Conservation (phyloP, 2,329 filamentous ascomycete genomes). For the Cadophora sp. region DNA sequence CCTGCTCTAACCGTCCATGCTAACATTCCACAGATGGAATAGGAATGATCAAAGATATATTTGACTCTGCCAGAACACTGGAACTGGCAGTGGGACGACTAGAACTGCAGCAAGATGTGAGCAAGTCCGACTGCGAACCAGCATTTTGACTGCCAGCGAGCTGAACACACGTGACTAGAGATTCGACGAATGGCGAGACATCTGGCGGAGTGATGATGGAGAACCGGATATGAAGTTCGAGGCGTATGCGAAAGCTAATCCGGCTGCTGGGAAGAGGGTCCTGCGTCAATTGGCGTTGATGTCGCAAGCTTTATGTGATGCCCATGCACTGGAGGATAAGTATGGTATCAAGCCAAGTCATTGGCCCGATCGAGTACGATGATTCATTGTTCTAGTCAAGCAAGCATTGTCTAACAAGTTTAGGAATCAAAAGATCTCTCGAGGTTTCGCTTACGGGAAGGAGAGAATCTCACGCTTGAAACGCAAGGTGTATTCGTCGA, state of each 20-base stretch:
- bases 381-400: too few species aligned
- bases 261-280: conserved; percentile 30
- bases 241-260: conserved; percentile 34
- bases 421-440: conserved; percentile 39
- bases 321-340: conserved; percentile 35
- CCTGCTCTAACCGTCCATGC: background rate
- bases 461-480: conserved; percentile 36
- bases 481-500: conserved; percentile 37
- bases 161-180: conserved; percentile 35
- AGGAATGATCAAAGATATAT: conserved; percentile 36
- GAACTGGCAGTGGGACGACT: conserved; percentile 36
- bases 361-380: conserved; percentile 33
- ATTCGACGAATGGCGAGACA: conserved; percentile 40
- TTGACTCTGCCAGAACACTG: conserved; percentile 31
- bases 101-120: conserved; percentile 38
- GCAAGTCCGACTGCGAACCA: background rate
- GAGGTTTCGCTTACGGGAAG: conserved; percentile 32
- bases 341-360: conserved; percentile 37
- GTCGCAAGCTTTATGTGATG: conserved; percentile 36
- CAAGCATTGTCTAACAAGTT: too few species aligned
- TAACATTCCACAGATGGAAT: conserved; percentile 34
- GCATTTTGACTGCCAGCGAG: background rate
- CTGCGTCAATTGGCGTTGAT: conserved; percentile 35
- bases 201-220: conserved; percentile 37
- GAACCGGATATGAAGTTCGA: conserved; percentile 38